phyloP scores from a whole-genome alignment of 148 eudicot genomes.

The Rhododendron griersonianum region DNA sequence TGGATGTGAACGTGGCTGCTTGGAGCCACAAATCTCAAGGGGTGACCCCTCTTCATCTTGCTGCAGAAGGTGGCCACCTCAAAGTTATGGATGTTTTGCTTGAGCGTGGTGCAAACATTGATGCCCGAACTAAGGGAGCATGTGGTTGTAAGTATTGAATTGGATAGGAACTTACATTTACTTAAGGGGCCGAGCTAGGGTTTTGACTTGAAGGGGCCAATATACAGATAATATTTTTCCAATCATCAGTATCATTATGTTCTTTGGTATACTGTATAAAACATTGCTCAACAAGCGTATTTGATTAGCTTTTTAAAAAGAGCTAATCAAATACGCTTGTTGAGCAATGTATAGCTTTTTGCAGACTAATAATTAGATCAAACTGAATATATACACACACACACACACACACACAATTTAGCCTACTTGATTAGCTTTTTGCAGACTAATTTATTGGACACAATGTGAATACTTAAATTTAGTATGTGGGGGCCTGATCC shows the following conservation, averaged over 20 bases:
- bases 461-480: neutral
- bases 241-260: neutral
- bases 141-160: constrained; percentile 73
- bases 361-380: too few relatives aligned
- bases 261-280: neutral
- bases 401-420: too few relatives aligned
- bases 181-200: neutral
- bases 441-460: too few relatives aligned
- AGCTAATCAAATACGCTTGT: neutral
- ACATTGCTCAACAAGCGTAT: neutral
- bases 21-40: constrained; percentile 87
- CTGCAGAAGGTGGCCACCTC: constrained; percentile 90
- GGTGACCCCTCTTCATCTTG: constrained; percentile 97
- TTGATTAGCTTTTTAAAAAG: neutral
- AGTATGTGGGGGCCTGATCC: neutral
- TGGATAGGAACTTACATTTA: neutral
- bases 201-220: neutral
- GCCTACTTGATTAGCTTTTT: too few relatives aligned
- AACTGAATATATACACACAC: too few relatives aligned
- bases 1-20: constrained; percentile 84
- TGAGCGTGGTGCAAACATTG: constrained; percentile 90
- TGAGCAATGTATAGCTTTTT: too few relatives aligned
- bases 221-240: neutral
- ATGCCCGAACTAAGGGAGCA: constrained; percentile 92
- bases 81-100: constrained; percentile 89